Base-by-base conservation (phyloP, 2,329 filamentous ascomycete genomes). In the Drechslerella stenobrocha region DNA sequence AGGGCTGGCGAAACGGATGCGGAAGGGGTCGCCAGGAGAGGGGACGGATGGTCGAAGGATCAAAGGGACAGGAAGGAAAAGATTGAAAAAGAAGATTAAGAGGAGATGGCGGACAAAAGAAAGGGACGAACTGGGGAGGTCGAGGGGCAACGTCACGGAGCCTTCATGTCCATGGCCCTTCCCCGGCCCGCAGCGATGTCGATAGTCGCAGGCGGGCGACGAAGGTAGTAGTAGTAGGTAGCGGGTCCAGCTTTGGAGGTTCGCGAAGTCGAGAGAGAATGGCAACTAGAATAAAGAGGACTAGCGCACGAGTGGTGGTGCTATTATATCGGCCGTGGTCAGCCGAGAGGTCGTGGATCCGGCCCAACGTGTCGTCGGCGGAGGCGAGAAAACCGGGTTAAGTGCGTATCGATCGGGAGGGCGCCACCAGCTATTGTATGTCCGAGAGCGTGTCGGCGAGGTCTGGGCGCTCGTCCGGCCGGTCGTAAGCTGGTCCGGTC, bases 121-220 rank as follows among this genome's bases (percentile, higher is more conserved):
- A 40, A 55, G 58, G 51, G 52, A 55, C 61, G 46, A 52, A 63
- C 45, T 56, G 22, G 53, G 56, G 37, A 48, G 44, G 52, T 26
- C 51, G 47, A 58, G 13, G 34, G 56, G 26, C 51, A 37, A 23
- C 37, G 35, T 66, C 61, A 66, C 61, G 61, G 61, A 58, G 53
- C 53, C 61, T 59, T 66, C 61, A 66, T 66, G 42, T 66, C 61
- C 47, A 66, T 42, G 48, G 61, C 24, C 52, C 51, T 56, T 20
- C 28, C 42, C 28, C 51, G 28, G 58, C 37, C 15, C 37, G 37
- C 37, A 42, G 15, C 28, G 28, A 30, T 42, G 15, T 42, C 37
- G 20, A 40, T 44, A 15, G 26, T 20, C 20, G 18, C 34, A 28
- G 18, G 23, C 15, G 47, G 32, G 24, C 32, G 23, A 37, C 32